Conservation (phyloP, 1,284 basidiomycete genomes). For the Pseudomicrostroma phylloplanum region DNA sequence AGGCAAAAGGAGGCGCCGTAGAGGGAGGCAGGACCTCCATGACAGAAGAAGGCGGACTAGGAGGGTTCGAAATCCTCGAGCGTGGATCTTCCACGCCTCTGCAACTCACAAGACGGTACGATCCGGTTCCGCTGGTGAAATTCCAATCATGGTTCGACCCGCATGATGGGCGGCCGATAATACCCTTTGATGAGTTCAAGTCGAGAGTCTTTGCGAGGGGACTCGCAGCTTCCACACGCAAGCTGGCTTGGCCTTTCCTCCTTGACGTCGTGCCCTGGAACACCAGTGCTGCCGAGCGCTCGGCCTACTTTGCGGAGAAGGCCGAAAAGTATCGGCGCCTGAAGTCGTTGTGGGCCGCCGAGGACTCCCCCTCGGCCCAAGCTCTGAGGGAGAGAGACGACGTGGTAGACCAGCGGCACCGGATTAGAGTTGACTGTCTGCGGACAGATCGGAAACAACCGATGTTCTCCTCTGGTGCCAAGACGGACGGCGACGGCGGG, state of each 20-base stretch:
- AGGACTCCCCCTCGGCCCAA: not conserved
- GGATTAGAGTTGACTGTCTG: constrained; percentile 90
- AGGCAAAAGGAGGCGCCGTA: constrained; percentile 1
- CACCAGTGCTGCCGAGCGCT: constrained; percentile 40
- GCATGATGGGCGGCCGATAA: not conserved
- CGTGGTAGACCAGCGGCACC: constrained; percentile 63
- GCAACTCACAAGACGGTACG: not conserved
- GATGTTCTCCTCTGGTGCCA: constrained; percentile 60
- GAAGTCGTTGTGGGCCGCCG: constrained; percentile 24
- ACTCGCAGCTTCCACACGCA: constrained; percentile 23
- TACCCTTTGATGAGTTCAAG: constrained; percentile 18
- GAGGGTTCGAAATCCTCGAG: constrained; percentile 34
- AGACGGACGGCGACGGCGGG: not conserved
- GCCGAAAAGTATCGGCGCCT: constrained; percentile 24
- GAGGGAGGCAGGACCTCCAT: not conserved
- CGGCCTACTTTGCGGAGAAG: constrained; percentile 17
- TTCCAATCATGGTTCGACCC: not conserved
- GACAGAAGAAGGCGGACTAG: constrained; percentile 25
- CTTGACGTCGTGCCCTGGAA: constrained; percentile 79
- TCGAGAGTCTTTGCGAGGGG: constrained; percentile 38
- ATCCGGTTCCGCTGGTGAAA: not conserved
- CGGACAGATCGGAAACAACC: constrained; percentile 89
- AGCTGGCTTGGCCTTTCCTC: constrained; percentile 76
- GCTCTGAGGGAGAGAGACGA: not conserved
- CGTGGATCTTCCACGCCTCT: not conserved